Base-by-base conservation (phyloP, 495 filamentous ascomycete species). In the Glonium stellatum region DNA sequence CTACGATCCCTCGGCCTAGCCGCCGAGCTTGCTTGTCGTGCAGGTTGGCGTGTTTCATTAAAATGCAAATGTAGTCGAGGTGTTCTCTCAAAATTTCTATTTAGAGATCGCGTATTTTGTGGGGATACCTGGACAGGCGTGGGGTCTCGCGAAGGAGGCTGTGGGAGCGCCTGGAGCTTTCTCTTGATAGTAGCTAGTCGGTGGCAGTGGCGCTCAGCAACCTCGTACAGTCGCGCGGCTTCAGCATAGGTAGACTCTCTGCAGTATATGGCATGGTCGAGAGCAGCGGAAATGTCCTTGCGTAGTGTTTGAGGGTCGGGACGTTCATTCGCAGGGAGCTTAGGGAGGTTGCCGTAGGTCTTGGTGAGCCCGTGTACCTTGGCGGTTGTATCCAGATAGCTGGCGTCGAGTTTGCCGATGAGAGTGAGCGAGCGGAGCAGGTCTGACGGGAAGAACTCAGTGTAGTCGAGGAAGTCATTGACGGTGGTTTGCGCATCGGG, bases 401-500 rank as follows among this genome's bases (percentile, higher is more conserved):
- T 80, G 53, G 83, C 73, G 70, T 96, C 89, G 55, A 97, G 86
- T 54, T 90, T 84, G 63, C 84, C 81, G 63, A 98, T 90, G 52
- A 97, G 81, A 51, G 87, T 90, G 46, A 98, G 79, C 56, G 93
- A 96, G 63, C 93, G 90, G 59, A 86, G 81, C 60, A 97, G 84
- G 73, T 97, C 95, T 34, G 91, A 87, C 15, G 93, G 92, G 19
- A 97, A 88, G 76, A 93, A 95, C 76, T 98, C 93, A 62, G 93
- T 97, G 72, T 87, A 76, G 73, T 97, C 93, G 66, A 96, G 86
- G 72, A 91, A 98, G 75, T 98, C 93, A 61, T 87, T 92, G 15
- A 97, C 86, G 55, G 90, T 93, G 9, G 91, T 87, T 63, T 95
- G 89, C n/a, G 89, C 88, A 74, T 98, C 93, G 19, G 92, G 92